phyloP scores from a whole-genome alignment of 139 green algal genomes.

The Cymbomonas tetramitiformis region DNA sequence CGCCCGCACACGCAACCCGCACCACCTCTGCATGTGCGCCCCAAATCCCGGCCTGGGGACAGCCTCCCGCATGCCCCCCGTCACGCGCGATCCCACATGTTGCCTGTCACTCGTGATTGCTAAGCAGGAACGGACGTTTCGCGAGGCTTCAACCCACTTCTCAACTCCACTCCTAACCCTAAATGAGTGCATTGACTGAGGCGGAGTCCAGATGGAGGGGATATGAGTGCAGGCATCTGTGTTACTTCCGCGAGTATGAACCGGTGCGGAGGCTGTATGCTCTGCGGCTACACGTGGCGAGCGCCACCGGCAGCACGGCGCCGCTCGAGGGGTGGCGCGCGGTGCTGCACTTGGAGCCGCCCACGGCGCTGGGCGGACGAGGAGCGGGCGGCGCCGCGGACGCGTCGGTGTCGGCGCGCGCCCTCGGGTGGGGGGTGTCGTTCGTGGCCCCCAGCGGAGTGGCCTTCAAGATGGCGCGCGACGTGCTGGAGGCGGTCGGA shows the following conservation, averaged over 20 bases:
- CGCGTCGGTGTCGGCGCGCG: background rate
- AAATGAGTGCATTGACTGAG: no score
- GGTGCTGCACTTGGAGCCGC: background rate
- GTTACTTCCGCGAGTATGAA: constrained; percentile 16
- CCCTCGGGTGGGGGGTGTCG: background rate
- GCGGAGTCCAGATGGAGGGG: no score
- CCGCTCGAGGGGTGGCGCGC: constrained; percentile 7
- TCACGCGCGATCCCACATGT: no score
- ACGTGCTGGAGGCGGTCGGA: background rate
- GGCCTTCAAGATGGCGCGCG: background rate
- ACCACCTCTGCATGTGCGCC: constrained; percentile 14
- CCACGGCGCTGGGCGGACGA: background rate
- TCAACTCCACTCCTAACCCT: no score
- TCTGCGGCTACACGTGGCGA: background rate
- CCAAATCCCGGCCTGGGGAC: no score
- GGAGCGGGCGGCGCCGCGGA: no score
- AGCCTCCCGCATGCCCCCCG: no score
- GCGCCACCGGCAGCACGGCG: background rate
- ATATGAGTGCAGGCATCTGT: no score
- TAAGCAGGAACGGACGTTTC: no score
- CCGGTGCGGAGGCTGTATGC: constrained; percentile 8
- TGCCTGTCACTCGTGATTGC: no score
- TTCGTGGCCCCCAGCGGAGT: background rate
- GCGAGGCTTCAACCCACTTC: no score
- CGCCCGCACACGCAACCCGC: background rate